phyloP scores from a whole-genome alignment of 257 asterid species.

The Nicotiana obtusifolia region DNA sequence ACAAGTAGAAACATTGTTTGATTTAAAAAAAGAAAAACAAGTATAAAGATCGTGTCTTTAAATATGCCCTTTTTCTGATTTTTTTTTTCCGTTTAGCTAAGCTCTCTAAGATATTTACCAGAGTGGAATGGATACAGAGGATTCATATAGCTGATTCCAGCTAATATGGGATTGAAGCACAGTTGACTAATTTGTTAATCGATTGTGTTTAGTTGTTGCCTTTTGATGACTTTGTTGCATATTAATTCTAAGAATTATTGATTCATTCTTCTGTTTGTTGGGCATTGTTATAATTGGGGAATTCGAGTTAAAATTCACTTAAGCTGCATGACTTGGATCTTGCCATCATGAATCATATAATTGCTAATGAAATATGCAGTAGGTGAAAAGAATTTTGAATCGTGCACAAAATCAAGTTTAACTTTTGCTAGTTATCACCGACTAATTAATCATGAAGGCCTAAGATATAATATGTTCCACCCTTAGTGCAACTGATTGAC shows the following conservation, averaged over 20 bases:
- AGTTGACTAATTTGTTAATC: neutral
- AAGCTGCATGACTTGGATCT: neutral
- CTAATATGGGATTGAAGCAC: neutral
- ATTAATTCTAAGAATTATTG: neutral
- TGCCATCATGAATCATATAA: neutral
- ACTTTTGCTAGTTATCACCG: neutral
- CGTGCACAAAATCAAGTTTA: neutral
- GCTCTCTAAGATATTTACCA: neutral
- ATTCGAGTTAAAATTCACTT: neutral
- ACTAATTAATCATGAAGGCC: neutral
- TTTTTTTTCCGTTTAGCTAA: neutral
- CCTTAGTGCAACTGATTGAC: neutral
- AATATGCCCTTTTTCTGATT: neutral
- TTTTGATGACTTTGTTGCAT: neutral
- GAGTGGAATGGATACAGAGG: neutral
- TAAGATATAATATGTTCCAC: neutral
- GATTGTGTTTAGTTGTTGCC: neutral
- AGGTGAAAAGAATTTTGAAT: neutral
- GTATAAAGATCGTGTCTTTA: neutral
- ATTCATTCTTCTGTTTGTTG: too few relatives aligned
- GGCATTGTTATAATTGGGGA: too few relatives aligned
- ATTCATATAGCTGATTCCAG: neutral
- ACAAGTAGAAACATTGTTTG: neutral
- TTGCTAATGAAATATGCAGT: neutral
- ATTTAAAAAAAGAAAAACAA: too few relatives aligned